A percentile compares a stretch with the other conserved stretches of the same genome.
phyloP scores from a whole-genome alignment of 2,329 filamentous ascomycete genomes.

The Alternaria longipes region DNA sequence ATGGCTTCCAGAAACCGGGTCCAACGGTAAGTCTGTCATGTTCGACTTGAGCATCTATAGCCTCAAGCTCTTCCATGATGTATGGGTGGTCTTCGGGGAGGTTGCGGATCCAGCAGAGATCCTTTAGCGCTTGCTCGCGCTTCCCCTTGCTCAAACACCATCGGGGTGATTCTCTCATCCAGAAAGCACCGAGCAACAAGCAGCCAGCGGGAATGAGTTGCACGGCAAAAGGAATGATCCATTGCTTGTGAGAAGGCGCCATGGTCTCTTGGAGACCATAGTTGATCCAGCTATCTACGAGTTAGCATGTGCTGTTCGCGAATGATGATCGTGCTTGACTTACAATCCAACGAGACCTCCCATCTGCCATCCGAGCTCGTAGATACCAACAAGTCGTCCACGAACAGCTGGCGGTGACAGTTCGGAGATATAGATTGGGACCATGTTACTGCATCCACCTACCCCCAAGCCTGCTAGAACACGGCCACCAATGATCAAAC shows the following conservation, averaged over 20 bases:
- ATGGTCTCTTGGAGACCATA: constrained; percentile 58
- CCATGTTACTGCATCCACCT: constrained; percentile 65
- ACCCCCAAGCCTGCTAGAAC: constrained; percentile 67
- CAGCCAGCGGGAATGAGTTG: constrained; percentile 73
- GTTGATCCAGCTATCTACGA: constrained; percentile 46
- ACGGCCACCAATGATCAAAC: constrained; percentile 65
- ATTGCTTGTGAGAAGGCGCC: constrained; percentile 55
- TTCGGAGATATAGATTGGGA: constrained; percentile 69
- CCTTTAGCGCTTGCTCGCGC: constrained; percentile 53
- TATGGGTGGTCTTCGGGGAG: constrained; percentile 68
- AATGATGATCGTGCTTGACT: constrained; percentile 45
- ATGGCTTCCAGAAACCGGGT: constrained; percentile 73
- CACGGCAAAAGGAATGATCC: constrained; percentile 64
- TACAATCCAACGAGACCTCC: constrained; percentile 42
- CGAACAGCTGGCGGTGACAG: constrained; percentile 67
- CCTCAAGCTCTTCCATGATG: constrained; percentile 76
- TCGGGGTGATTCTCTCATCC: constrained; percentile 55
- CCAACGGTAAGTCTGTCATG: constrained; percentile 70
- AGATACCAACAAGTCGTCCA: constrained; percentile 63
- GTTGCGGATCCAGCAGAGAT: constrained; percentile 71
- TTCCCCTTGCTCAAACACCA: constrained; percentile 56
- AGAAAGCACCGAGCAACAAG: constrained; percentile 57
- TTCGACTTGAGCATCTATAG: constrained; percentile 75
- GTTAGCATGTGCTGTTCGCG: constrained; percentile 51
- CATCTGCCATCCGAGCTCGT: constrained; percentile 61